Percentiles rank a stretch among this genome's conserved stretches.
Conservation (phyloP, 306 rosid genomes). For the Dryas drummondii region DNA sequence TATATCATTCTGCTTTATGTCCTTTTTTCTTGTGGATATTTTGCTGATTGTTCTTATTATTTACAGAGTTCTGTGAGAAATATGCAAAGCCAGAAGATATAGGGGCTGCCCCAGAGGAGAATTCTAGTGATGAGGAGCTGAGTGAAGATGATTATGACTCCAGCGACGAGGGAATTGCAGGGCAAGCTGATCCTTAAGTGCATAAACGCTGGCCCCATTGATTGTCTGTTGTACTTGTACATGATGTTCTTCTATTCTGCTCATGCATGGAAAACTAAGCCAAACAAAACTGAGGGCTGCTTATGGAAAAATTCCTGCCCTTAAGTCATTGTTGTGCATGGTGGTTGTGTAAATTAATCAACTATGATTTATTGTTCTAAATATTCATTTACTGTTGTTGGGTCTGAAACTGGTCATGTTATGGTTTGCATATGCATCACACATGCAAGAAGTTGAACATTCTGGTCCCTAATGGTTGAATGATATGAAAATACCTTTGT, state of each 20-base stretch:
- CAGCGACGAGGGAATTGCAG: slow-evolving; percentile 62
- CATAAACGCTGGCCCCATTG: slow-evolving; percentile 13
- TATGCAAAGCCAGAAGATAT: slow-evolving; percentile 79
- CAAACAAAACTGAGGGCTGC: slow-evolving; percentile 40
- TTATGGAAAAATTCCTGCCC: slow-evolving; percentile 34
- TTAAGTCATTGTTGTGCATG: slow-evolving; percentile 35
- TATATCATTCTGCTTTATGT: not conserved
- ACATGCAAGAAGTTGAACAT: not conserved
- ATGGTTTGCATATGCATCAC: not conserved
- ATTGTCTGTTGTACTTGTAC: slow-evolving; percentile 42
- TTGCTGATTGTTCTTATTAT: not conserved
- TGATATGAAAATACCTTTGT: not conserved
- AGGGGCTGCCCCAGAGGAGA: slow-evolving; percentile 54
- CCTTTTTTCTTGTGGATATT: not conserved
- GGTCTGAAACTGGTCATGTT: not conserved
- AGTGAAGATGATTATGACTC: slow-evolving; percentile 75
- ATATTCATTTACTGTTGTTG: slow-evolving; percentile 16
- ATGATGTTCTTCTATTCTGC: slow-evolving; percentile 25
- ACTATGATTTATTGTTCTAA: slow-evolving; percentile 40
- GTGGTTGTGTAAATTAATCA: slow-evolving; percentile 43
- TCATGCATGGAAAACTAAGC: slow-evolving; percentile 39
- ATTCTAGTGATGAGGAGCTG: slow-evolving; percentile 69
- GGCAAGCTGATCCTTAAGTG: slow-evolving; percentile 66
- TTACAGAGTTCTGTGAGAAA: slow-evolving; percentile 71
- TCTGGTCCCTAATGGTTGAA: not conserved